Evolutionary conservation across 2,329 filamentous ascomycete genomes (phyloP).

Genomic region (Neofusicoccum cordaticola): DNA sequence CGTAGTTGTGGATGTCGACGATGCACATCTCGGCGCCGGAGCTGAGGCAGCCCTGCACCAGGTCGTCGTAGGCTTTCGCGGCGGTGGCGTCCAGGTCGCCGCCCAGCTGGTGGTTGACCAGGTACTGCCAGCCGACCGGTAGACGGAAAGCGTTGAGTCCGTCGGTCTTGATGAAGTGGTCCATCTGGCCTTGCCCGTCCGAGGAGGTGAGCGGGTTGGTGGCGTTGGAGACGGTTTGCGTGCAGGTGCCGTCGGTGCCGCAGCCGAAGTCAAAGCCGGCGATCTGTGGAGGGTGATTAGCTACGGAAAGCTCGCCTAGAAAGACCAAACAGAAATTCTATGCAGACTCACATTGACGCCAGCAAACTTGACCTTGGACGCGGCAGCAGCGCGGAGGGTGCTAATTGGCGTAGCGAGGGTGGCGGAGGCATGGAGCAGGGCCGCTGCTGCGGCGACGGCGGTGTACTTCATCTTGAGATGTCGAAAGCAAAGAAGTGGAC

Average conservation of each 20-base stretch:
- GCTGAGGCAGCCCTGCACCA: constrained; percentile 56
- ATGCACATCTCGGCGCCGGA: constrained; percentile 57
- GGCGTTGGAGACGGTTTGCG: constrained; percentile 20
- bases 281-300: constrained; percentile 24
- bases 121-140: constrained; percentile 59
- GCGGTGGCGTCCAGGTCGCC: constrained; percentile 50
- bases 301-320: too few relatives aligned
- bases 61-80: constrained; percentile 49
- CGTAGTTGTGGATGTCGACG: constrained; percentile 53
- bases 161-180: constrained; percentile 55
- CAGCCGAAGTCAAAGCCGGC: constrained; percentile 52
- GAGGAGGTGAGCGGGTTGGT: constrained; percentile 23
- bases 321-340: too few relatives aligned
- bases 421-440: neutral
- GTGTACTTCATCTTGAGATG: neutral
- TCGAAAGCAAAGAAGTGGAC: neutral
- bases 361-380: constrained; percentile 26
- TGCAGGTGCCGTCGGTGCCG: constrained; percentile 27
- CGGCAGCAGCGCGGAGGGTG: neutral
- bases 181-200: constrained; percentile 51
- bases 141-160: constrained; percentile 58
- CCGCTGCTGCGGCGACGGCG: neutral
- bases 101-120: constrained; percentile 54
- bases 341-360: constrained; percentile 33
- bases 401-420: neutral